A percentile compares a stretch with the other conserved stretches of the same genome.
These are phyloP conservation scores for Plasmodium coatneyi DNA, from an alignment of 169 alveolate species.

Conservation along the genomic window DNA sequence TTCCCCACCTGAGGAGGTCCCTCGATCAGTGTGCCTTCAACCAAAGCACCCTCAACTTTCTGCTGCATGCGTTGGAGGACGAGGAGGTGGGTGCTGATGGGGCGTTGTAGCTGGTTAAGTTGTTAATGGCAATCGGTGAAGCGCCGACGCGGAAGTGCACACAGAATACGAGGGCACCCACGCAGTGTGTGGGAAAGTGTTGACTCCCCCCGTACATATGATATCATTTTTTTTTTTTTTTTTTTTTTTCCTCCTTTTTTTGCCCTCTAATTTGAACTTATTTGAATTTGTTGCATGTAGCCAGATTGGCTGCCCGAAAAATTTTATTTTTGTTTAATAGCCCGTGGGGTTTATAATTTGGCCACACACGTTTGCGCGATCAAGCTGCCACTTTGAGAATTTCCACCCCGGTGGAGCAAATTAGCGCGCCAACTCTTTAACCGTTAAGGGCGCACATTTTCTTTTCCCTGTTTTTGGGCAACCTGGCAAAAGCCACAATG, in stretches of 20 bases:
- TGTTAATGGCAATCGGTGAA: not conserved
- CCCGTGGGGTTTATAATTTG: not conserved
- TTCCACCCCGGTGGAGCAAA: not conserved
- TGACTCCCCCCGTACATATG: not conserved
- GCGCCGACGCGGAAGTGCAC: not conserved
- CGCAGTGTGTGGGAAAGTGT: not conserved
- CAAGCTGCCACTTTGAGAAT: not conserved
- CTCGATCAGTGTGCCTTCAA: conserved; percentile 58
- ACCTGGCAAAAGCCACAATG: not conserved
- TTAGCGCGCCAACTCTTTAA: not conserved
- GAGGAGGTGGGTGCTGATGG: conserved; percentile 11
- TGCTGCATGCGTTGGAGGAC: conserved; percentile 15
- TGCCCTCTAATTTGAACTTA: not conserved
- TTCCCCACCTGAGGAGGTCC: conserved; percentile 24
- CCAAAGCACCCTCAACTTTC: conserved; percentile 54
- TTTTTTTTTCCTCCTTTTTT: not conserved
- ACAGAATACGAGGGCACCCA: not conserved
- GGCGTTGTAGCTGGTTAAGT: not conserved
- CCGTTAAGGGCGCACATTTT: not conserved
- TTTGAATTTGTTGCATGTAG: not conserved
- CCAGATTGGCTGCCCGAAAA: not conserved
- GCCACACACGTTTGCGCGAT: not conserved
- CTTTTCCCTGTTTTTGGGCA: not conserved
- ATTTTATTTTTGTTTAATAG: not conserved
- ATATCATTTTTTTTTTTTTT: too few relatives aligned